A percentile compares a stretch with the other conserved stretches of the same genome.
Conservation (phyloP, 2,329 filamentous ascomycete genomes). For the Exophiala bonariae region DNA sequence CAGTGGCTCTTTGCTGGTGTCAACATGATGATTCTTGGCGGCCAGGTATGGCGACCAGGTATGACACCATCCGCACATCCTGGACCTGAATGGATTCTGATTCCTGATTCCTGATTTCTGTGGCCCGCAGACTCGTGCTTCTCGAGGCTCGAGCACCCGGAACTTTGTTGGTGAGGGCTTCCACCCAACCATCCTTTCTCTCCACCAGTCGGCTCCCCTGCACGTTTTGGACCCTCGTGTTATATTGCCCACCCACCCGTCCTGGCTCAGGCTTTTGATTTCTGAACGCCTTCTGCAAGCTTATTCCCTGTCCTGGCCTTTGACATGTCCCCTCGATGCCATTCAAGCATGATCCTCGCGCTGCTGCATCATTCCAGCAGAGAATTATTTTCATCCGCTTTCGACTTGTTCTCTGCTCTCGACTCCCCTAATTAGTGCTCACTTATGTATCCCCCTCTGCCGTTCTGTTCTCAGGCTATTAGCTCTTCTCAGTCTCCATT, state of each 20-base stretch:
- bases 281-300: conserved; percentile 8
- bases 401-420: conserved; percentile 4
- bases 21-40: too few relatives aligned
- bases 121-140: too few relatives aligned
- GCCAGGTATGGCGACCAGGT: too few relatives aligned
- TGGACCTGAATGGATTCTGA: too few relatives aligned
- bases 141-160: too few relatives aligned
- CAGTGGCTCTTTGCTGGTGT: too few relatives aligned
- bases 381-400: conserved; percentile 11
- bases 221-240: conserved; percentile 8
- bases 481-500: background rate
- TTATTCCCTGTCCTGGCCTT: conserved; percentile 17
- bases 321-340: conserved; percentile 15
- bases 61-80: too few relatives aligned
- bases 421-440: background rate
- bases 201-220: background rate
- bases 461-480: background rate
- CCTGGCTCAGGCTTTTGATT: conserved; percentile 1
- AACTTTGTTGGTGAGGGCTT: too few relatives aligned
- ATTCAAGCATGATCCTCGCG: conserved; percentile 6
- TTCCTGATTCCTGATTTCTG: too few relatives aligned
- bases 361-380: too few relatives aligned
- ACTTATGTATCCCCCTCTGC: conserved; percentile 3
- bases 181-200: too few relatives aligned
- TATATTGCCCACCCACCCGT: conserved; percentile 2